Evolutionary conservation across 805 yeast species (phyloP).

Genomic region (Ogataea paradorogensis): DNA sequence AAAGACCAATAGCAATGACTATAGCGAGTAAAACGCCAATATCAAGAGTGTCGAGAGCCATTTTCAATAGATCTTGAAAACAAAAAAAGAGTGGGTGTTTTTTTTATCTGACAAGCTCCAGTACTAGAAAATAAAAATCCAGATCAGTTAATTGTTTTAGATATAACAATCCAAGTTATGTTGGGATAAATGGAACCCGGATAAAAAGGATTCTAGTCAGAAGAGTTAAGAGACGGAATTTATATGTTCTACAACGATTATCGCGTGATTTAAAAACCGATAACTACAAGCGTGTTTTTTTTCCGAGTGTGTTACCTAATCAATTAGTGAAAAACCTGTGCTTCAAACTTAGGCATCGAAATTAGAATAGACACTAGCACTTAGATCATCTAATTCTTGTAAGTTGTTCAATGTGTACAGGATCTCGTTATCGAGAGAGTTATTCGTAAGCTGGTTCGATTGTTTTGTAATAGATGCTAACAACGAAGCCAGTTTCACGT

Average conservation of each 20-base stretch:
- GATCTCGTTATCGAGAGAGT: conserved; percentile 31
- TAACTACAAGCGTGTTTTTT: conserved; percentile 8
- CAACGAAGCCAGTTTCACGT: conserved; percentile 61
- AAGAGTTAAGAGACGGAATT: neutral
- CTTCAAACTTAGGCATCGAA: conserved; percentile 37
- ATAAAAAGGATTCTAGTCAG: neutral
- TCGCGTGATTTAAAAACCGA: conserved; percentile 13
- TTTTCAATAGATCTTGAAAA: conserved; percentile 19
- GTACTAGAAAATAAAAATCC: conserved; percentile 11
- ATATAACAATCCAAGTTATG: neutral
- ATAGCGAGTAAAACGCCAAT: conserved; percentile 63
- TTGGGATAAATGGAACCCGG: neutral
- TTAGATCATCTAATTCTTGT: conserved; percentile 75
- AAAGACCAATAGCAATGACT: conserved; percentile 61
- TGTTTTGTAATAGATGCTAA: conserved; percentile 69
- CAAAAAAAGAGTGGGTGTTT: neutral
- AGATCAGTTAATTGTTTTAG: conserved; percentile 2
- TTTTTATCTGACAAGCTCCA: conserved; percentile 5
- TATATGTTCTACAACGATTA: neutral
- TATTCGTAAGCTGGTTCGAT: conserved; percentile 39
- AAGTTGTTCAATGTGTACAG: conserved; percentile 42
- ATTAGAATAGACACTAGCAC: conserved; percentile 88
- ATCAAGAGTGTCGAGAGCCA: conserved; percentile 74
- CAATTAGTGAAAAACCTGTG: neutral
- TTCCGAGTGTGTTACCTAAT: conserved; percentile 4